These are phyloP conservation scores for Mimosa pudica DNA, from an alignment of 306 rosid species.

Conservation along the genomic window DNA sequence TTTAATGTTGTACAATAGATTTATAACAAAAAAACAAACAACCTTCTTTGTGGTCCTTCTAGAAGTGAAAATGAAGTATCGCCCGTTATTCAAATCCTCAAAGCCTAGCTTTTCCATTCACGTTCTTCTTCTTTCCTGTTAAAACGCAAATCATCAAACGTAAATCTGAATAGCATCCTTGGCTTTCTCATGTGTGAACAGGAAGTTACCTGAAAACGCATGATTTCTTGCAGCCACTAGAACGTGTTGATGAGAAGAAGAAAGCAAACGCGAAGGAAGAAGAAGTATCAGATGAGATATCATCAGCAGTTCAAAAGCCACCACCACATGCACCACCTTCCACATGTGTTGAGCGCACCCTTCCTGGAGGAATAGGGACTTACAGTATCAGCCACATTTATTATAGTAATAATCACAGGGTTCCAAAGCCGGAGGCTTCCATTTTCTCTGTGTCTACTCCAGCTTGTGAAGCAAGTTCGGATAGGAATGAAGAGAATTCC, in stretches of 20 bases:
- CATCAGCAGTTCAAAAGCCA: conserved; percentile 52
- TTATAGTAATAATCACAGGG: conserved; percentile 55
- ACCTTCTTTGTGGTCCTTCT: not conserved
- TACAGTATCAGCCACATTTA: conserved; percentile 89
- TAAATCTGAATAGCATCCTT: conserved; percentile 16
- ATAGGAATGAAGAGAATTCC: conserved; percentile 79
- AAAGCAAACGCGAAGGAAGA: conserved; percentile 64
- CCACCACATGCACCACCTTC: conserved; percentile 44
- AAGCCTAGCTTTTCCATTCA: conserved; percentile 1
- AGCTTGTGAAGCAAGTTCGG: conserved; percentile 54
- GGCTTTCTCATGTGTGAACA: conserved; percentile 44
- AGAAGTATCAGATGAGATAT: conserved; percentile 57
- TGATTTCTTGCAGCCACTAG: conserved; percentile 92
- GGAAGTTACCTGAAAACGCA: conserved; percentile 83
- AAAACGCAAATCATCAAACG: conserved; percentile 1
- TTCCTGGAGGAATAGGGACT: conserved; percentile 98
- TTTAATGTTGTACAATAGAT: not conserved
- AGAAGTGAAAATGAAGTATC: conserved; percentile 36
- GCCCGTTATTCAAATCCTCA: conserved; percentile 9
- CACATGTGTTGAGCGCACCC: conserved; percentile 66
- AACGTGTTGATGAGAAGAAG: conserved; percentile 52
- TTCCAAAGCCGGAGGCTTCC: conserved; percentile 79
- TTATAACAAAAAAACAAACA: not conserved
- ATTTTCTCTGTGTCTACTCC: conserved; percentile 42
- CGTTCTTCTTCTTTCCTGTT: conserved; percentile 1